phyloP scores from a whole-genome alignment of 2,329 filamentous ascomycete genomes.

The Colletotrichum eremochloae region DNA sequence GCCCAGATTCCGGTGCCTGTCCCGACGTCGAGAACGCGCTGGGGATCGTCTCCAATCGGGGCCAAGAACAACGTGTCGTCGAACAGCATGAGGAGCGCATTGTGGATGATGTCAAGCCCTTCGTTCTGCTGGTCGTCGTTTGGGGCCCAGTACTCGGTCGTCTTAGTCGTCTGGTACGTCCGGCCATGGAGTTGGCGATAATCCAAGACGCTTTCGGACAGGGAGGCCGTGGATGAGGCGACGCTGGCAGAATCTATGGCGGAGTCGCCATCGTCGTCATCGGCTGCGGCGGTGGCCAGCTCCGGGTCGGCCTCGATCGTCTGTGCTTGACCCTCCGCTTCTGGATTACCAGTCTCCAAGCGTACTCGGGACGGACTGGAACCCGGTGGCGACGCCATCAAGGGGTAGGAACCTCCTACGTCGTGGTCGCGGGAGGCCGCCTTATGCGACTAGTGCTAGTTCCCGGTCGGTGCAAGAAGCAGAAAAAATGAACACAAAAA shows the following conservation, averaged over 20 bases:
- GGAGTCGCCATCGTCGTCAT: constrained; percentile 46
- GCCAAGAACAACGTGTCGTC: constrained; percentile 54
- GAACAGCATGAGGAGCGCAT: constrained; percentile 46
- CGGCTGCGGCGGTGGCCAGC: background rate
- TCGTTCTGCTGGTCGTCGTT: constrained; percentile 46
- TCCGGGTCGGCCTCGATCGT: constrained; percentile 16
- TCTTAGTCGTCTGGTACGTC: constrained; percentile 49
- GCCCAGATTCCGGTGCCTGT: constrained; percentile 69
- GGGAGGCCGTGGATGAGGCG: constrained; percentile 48
- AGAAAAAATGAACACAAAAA: too few species aligned
- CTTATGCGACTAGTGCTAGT: background rate
- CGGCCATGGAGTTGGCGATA: constrained; percentile 51
- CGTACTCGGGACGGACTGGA: background rate
- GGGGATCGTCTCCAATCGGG: constrained; percentile 50
- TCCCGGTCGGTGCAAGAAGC: background rate
- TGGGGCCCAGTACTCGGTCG: constrained; percentile 46
- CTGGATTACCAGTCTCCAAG: background rate
- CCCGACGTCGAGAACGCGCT: constrained; percentile 51
- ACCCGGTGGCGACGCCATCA: background rate
- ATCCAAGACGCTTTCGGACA: constrained; percentile 51
- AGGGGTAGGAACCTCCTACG: background rate
- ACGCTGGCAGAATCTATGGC: constrained; percentile 45
- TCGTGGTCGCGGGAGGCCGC: background rate
- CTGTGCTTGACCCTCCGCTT: background rate
- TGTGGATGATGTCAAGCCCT: constrained; percentile 39